Conservation (phyloP, 2,329 filamentous ascomycete genomes). For the Neopestalotiopsis sp. region DNA sequence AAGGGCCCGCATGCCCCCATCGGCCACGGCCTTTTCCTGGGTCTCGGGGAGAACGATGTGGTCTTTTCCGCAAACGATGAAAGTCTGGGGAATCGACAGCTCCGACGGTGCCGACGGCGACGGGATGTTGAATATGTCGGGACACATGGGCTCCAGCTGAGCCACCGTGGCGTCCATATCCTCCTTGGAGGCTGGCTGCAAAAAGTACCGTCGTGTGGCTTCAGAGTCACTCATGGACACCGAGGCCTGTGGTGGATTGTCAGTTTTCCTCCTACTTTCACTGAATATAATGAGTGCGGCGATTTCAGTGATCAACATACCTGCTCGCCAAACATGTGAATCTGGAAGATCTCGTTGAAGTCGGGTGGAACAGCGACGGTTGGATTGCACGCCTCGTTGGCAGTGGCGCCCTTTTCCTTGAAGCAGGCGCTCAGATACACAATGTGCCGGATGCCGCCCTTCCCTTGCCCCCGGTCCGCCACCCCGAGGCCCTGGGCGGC, state of each 20-base stretch:
- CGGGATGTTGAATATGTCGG: slow-evolving; percentile 6
- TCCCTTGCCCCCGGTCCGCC: not conserved
- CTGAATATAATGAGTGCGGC: not conserved
- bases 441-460: slow-evolving; percentile 14
- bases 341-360: not conserved
- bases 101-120: slow-evolving; percentile 3
- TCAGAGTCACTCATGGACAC: slow-evolving; percentile 1
- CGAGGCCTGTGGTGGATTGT: not conserved
- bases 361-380: not conserved
- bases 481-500: not conserved
- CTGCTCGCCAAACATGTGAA: not conserved
- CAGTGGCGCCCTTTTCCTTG: not conserved
- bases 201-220: not conserved
- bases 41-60: not conserved
- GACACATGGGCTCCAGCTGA: slow-evolving; percentile 9
- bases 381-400: not conserved
- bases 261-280: too few species aligned
- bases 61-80: slow-evolving; percentile 14
- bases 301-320: not conserved
- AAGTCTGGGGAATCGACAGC: slow-evolving; percentile 6
- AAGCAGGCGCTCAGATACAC: slow-evolving; percentile 13
- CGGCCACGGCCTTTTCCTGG: slow-evolving; percentile 12
- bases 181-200: not conserved
- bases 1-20: not conserved
- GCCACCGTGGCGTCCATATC: not conserved